Evolutionary conservation across 2,329 filamentous ascomycete species (phyloP), one percentile per base, ranked within the genome.

Genomic region (Periconia sp.): DNA sequence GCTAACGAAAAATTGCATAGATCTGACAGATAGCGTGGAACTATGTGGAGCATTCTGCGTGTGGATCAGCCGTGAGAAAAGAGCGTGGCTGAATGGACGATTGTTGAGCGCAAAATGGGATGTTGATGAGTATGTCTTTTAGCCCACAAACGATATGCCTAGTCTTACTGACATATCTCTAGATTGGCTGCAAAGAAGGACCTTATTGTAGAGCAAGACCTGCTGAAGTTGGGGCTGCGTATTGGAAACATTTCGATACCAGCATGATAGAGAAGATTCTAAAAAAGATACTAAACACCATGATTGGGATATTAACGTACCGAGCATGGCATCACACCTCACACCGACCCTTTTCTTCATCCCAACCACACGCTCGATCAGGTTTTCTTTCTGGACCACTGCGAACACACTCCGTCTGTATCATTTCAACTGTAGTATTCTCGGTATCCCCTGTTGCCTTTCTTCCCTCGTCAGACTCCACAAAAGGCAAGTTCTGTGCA

Each of bases 1-100:
- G 41, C 7, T 48, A 35, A 27, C 41, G 47, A 14, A 53, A 23
- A 1, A 19, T 41, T 8, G 18, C 2, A 14, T 42, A 71, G 66
- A 66, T 52, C 57, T 70, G 30, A 64, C 59, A 1, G 65, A 71
- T 53, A 63, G 70, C 54, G 60, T 62, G 14, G 60, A 57, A 1
- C 52, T 73, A 0, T 68, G 68, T 47, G 69, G 69, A 11, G 65
- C 62, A 2, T 71, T 73, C 41, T 68, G 62, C n/a, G 62, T 72
- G 2, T 72, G 70, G 70, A 41, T 71, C 30, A 61, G 60, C 44
- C 50, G 45, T 10, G 69, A 72, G 56, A 66, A 63, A 55, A 55
- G 58, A 31, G 62, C 64, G 64, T 72, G 66, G 64, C 43, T 72
- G 50, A 69, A 63, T 50, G 66, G 69, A 1, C 54, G 70, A 33